These are phyloP conservation scores for Cyclaneusma minus DNA, from an alignment of 2,329 filamentous ascomycete genomes.

Conservation along the genomic window DNA sequence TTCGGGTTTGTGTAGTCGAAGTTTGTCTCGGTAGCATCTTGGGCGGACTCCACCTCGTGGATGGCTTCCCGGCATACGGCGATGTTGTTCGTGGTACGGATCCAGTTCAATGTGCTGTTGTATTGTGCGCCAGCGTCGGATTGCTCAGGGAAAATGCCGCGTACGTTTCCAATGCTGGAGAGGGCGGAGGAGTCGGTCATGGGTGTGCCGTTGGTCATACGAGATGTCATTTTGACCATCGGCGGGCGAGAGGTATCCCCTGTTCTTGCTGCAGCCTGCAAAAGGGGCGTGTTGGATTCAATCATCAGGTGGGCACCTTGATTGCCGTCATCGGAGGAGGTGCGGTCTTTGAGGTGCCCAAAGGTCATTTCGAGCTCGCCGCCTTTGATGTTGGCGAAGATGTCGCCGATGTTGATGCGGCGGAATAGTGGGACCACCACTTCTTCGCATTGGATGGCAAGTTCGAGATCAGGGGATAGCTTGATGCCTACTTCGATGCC, in stretches of 20 bases:
- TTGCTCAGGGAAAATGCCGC: constrained; percentile 27
- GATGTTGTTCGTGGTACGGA: constrained; percentile 23
- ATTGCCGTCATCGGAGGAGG: constrained; percentile 22
- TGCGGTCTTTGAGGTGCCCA: constrained; percentile 20
- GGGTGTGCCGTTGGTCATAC: constrained; percentile 23
- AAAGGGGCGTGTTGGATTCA: constrained; percentile 28
- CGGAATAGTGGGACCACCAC: constrained; percentile 31
- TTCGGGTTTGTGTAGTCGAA: constrained; percentile 24
- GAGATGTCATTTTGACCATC: constrained; percentile 12
- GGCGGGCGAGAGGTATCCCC: constrained; percentile 9
- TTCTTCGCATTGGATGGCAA: constrained; percentile 32
- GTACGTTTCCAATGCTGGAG: constrained; percentile 23
- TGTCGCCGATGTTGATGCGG: constrained; percentile 32
- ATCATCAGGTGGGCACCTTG: constrained; percentile 24
- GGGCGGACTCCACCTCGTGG: constrained; percentile 8
- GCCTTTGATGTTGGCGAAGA: constrained; percentile 37
- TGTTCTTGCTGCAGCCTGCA: constrained; percentile 24
- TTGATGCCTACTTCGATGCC: constrained; percentile 37
- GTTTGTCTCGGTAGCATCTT: constrained; percentile 13
- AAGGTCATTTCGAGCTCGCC: constrained; percentile 34
- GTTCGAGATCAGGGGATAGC: constrained; percentile 33
- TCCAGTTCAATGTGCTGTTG: constrained; percentile 22
- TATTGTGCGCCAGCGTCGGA: constrained; percentile 26
- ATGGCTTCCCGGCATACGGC: constrained; percentile 19
- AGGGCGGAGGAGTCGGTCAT: constrained; percentile 21